Evolutionary conservation across 306 rosid species (phyloP), one percentile per base, ranked within the genome.

Genomic region (Gleditsia sinensis): DNA sequence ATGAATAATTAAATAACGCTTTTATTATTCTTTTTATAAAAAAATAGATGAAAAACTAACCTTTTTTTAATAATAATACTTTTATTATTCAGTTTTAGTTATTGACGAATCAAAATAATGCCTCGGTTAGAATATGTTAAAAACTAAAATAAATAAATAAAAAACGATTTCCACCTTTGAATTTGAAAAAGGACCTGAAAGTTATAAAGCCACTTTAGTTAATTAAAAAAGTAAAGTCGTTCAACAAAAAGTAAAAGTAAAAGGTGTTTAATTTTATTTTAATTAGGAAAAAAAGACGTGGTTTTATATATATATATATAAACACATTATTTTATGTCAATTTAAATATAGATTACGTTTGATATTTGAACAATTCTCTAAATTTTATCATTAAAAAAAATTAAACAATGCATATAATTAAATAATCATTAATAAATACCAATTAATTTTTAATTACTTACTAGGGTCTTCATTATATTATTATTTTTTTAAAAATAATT

Each of bases 141-240:
- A 25, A 48, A 63, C 34, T 5, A 8, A 25, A 5, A 45, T 33
- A 62, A 62, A 19, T 11, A 61, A 61, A 61, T 11, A 13, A 23
- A 53, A 1, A 0, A 0, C n/a, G 16, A 46, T 25, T 67, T 67
- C 10, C 6, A 28, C 36, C 50, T 34, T 36, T 34, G 13, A 73
- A 58, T 48, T 50, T 14, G 2, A 9, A 32, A 42, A 14, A 16
- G 55, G 32, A 1, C 28, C 32, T 7, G 9, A 27, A 67, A 67
- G 59, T 68, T 58, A 19, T 50, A 67, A 80, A 58, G 71, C 66
- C 79, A 67, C 79, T 75, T 80, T 80, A 24, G 16, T 50, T n/a
- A n/a, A n/a, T n/a, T n/a, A n/a, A 40, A 30, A 72, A 72, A 67
- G 71, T 53, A 20, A 74, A 80, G 56, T 40, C 49, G 51, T 13